Conservation (phyloP, 169 alveolate genomes). For the Cryptosporidium felis region DNA sequence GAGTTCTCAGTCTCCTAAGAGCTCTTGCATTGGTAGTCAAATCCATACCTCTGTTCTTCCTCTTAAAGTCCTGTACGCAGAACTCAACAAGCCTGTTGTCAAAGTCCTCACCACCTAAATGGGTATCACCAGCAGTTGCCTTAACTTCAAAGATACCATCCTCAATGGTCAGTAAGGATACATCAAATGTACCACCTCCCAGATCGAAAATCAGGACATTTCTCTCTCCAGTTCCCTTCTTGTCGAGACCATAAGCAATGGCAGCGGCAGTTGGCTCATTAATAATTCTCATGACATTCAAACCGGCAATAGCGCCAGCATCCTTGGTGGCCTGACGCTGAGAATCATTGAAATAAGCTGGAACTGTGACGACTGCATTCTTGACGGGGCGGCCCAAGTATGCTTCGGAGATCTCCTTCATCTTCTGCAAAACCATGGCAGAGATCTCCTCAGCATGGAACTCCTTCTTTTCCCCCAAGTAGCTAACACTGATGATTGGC, state of each 20-base stretch:
- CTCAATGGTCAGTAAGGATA: slow-evolving; percentile 94
- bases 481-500: slow-evolving; percentile 88
- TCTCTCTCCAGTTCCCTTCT: slow-evolving; percentile 90
- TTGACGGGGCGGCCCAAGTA: slow-evolving; percentile 91
- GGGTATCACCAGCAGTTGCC: slow-evolving; percentile 99
- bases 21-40: slow-evolving; percentile 90
- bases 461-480: slow-evolving; percentile 89
- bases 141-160: slow-evolving; percentile 97
- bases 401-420: slow-evolving; percentile 98
- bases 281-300: slow-evolving; percentile 95
- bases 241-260: slow-evolving; percentile 96
- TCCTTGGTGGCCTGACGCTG: slow-evolving; percentile 99
- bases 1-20: slow-evolving; percentile 93
- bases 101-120: slow-evolving; percentile 99
- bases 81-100: slow-evolving; percentile 95
- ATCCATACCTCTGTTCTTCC: slow-evolving; percentile 90
- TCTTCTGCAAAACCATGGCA: slow-evolving; percentile 94
- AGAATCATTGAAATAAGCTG: slow-evolving; percentile 99
- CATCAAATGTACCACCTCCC: slow-evolving; percentile 99
- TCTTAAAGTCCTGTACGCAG: slow-evolving; percentile 94
- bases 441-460: slow-evolving; percentile 95
- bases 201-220: slow-evolving; percentile 95
- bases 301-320: slow-evolving; percentile 99
- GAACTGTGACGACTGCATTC: slow-evolving; percentile 98
- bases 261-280: slow-evolving; percentile 99